These are phyloP conservation scores for Heterobasidion annosum DNA, from an alignment of 1,284 basidiomycete genomes.

Conservation along the genomic window DNA sequence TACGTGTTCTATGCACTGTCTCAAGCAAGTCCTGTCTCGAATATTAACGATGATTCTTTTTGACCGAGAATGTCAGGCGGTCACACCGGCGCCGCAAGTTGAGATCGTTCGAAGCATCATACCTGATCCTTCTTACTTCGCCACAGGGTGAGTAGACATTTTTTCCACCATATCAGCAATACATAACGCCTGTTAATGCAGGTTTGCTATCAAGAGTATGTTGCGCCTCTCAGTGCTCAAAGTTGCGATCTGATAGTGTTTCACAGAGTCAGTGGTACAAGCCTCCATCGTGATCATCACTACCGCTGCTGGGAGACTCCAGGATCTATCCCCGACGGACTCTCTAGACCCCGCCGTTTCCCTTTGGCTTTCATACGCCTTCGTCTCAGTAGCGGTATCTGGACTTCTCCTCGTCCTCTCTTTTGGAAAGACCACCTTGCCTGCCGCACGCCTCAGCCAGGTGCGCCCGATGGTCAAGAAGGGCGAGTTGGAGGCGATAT, in stretches of 20 bases:
- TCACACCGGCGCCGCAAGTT: neutral
- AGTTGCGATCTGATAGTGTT: neutral
- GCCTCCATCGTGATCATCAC: neutral
- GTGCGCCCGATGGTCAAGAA: neutral
- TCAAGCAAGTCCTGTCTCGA: neutral
- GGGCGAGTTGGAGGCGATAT: neutral
- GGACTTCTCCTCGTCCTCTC: neutral
- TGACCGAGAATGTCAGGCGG: neutral
- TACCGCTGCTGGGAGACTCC: neutral
- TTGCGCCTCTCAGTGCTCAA: neutral
- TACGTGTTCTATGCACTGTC: neutral
- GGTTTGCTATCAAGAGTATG: neutral
- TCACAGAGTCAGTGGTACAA: neutral
- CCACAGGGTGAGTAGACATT: neutral
- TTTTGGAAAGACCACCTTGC: neutral
- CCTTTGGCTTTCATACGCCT: neutral
- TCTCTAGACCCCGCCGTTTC: neutral
- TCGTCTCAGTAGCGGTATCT: neutral
- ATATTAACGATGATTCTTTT: too few species aligned
- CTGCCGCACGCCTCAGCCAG: neutral
- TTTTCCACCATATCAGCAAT: neutral
- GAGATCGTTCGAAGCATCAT: neutral
- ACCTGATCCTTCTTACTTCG: neutral
- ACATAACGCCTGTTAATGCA: neutral
- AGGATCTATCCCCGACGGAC: neutral